phyloP scores from a whole-genome alignment of 331 rosid species.

The Saraca asoca region DNA sequence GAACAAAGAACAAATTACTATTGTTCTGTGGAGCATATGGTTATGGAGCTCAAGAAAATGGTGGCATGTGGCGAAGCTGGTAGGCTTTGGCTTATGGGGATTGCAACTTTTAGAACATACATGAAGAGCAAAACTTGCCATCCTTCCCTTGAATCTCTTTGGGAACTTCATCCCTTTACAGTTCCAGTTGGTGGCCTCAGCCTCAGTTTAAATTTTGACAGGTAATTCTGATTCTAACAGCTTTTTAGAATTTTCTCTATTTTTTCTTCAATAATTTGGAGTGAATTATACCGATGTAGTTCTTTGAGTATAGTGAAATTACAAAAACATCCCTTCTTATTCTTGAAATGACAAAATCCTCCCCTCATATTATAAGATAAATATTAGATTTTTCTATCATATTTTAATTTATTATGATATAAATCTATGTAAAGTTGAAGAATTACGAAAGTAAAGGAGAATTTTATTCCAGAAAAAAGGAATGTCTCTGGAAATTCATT shows the following conservation, averaged over 20 bases:
- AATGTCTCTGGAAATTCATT: too few relatives aligned
- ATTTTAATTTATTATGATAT: too few relatives aligned
- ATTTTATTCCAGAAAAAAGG: too few relatives aligned
- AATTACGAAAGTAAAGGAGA: too few relatives aligned
- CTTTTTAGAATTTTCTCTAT: background rate
- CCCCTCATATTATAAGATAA: too few relatives aligned
- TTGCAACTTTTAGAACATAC: slow-evolving; percentile 68
- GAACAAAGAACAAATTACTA: slow-evolving; percentile 45
- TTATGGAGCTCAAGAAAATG: slow-evolving; percentile 72
- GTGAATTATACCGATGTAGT: too few relatives aligned
- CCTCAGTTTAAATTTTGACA: slow-evolving; percentile 72
- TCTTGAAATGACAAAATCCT: too few relatives aligned
- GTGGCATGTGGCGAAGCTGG: slow-evolving; percentile 52
- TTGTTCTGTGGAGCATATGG: slow-evolving; percentile 61
- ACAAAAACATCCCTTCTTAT: too few relatives aligned
- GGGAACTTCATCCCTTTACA: slow-evolving; percentile 83
- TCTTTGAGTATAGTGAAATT: too few relatives aligned
- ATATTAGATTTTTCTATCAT: too few relatives aligned
- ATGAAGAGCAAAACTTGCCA: slow-evolving; percentile 62
- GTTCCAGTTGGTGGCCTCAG: slow-evolving; percentile 71
- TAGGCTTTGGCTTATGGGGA: slow-evolving; percentile 70
- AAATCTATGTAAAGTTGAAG: too few relatives aligned
- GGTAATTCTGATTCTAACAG: slow-evolving; percentile 38
- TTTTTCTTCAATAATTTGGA: too few relatives aligned
- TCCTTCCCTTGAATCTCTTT: slow-evolving; percentile 73